These are phyloP conservation scores for Paecilomyces formosus DNA, from an alignment of 2,329 filamentous ascomycete species.

Conservation along the genomic window DNA sequence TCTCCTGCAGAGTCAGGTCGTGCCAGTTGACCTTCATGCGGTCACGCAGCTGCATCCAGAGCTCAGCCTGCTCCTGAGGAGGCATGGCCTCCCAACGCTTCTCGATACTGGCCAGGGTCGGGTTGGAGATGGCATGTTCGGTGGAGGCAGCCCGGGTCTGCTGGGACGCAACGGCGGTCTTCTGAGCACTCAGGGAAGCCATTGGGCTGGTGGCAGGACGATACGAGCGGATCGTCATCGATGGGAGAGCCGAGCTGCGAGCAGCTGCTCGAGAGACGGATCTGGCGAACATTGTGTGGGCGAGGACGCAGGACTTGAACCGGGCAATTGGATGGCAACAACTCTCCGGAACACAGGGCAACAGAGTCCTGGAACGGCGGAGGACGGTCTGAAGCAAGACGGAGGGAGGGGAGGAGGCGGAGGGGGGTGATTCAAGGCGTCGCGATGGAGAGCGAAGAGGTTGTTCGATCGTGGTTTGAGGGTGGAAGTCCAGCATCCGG, in stretches of 20 bases:
- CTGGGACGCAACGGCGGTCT: conserved; percentile 36
- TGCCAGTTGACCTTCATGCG: conserved; percentile 98
- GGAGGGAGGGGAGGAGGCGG: conserved; percentile 15
- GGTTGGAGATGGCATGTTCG: conserved; percentile 94
- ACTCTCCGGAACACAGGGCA: background rate
- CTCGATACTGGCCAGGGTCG: conserved; percentile 95
- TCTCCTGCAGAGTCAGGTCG: conserved; percentile 91
- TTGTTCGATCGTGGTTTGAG: conserved; percentile 30
- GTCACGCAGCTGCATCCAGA: conserved; percentile 98
- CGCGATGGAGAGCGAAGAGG: conserved; percentile 22
- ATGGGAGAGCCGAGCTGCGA: conserved; percentile 33
- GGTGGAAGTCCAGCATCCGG: conserved; percentile 32
- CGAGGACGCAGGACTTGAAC: conserved; percentile 18
- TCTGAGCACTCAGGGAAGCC: conserved; percentile 28
- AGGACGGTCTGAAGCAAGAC: background rate
- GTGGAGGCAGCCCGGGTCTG: conserved; percentile 49
- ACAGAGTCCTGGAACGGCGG: background rate
- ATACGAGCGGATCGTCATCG: conserved; percentile 21
- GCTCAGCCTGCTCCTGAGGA: conserved; percentile 95
- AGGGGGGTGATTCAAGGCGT: conserved; percentile 19
- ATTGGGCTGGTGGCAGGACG: conserved; percentile 23
- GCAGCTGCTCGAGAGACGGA: conserved; percentile 37
- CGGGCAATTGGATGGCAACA: conserved; percentile 18
- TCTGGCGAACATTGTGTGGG: conserved; percentile 40
- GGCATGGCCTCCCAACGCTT: conserved; percentile 99